Evolutionary conservation across 305 asterid genomes (phyloP).

Genomic region (Caryopteris hybrid): DNA sequence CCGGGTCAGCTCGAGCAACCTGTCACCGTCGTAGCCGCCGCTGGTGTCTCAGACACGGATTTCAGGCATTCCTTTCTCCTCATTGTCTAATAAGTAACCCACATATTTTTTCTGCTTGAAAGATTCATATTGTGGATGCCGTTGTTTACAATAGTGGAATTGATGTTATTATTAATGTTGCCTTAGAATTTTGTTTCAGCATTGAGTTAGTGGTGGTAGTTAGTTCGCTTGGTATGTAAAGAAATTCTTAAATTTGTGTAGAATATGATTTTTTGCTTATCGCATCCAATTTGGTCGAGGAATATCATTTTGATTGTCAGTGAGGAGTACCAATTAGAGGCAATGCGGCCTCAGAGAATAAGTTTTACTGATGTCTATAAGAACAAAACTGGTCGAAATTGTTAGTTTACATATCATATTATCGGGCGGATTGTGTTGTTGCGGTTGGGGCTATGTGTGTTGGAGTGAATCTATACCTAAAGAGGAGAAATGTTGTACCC

Average conservation of each 20-base stretch:
- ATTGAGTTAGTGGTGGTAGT: background rate
- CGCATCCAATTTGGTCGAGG: background rate
- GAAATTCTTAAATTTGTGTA: background rate
- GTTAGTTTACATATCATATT: background rate
- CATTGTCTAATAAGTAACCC: background rate
- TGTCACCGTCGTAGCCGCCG: slow-evolving; percentile 55
- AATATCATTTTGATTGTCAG: background rate
- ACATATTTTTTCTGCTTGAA: background rate
- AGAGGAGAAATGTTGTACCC: background rate
- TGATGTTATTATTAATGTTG: background rate
- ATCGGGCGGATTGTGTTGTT: background rate
- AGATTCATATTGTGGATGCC: background rate
- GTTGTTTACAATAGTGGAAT: background rate
- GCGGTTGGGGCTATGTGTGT: background rate
- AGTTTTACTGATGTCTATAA: background rate
- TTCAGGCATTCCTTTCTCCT: slow-evolving; percentile 40
- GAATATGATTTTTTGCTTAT: background rate
- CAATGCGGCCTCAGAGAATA: background rate
- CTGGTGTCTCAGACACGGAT: slow-evolving; percentile 65
- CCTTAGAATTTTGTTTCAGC: background rate
- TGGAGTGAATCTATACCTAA: background rate
- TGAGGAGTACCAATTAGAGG: background rate
- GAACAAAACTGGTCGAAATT: background rate
- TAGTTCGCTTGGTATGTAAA: background rate
- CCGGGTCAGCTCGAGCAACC: slow-evolving; percentile 59